Conservation (phyloP, 78 protist species). For the Bodo saltans region DNA sequence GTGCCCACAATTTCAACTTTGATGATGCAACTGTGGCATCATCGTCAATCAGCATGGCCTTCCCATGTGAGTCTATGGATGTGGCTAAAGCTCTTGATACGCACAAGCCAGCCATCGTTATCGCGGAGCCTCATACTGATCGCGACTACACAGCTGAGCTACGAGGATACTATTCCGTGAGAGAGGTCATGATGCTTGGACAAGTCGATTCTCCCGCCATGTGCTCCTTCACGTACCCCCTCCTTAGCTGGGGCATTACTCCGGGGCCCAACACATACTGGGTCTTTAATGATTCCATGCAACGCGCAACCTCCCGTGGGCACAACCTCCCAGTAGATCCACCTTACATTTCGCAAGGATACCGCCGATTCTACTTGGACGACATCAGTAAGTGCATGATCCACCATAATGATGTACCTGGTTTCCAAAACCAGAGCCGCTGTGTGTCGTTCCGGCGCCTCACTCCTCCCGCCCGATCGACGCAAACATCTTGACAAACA, state of each 20-base stretch:
- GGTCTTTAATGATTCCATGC: not conserved
- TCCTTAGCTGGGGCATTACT: not conserved
- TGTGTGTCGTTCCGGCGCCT: not conserved
- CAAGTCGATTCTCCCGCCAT: not conserved
- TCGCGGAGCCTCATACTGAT: not conserved
- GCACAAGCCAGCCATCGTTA: not conserved
- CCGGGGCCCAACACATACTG: not conserved
- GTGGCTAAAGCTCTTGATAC: not conserved
- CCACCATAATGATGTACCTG: not conserved
- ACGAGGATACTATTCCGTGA: not conserved
- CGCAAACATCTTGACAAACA: not conserved
- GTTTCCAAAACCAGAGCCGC: not conserved
- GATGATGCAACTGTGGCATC: too few species aligned
- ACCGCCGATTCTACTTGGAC: not conserved
- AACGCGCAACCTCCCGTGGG: not conserved
- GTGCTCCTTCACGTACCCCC: not conserved
- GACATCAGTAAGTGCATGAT: not conserved
- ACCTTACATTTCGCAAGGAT: not conserved
- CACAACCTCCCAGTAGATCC: not conserved
- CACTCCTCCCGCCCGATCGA: not conserved
- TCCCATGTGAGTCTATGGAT: not conserved
- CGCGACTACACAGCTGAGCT: not conserved
- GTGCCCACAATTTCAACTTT: not conserved
- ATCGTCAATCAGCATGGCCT: not conserved
- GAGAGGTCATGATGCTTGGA: not conserved